Evolutionary conservation across 306 rosid genomes (phyloP).

Genomic region (Fragaria ananassa): DNA sequence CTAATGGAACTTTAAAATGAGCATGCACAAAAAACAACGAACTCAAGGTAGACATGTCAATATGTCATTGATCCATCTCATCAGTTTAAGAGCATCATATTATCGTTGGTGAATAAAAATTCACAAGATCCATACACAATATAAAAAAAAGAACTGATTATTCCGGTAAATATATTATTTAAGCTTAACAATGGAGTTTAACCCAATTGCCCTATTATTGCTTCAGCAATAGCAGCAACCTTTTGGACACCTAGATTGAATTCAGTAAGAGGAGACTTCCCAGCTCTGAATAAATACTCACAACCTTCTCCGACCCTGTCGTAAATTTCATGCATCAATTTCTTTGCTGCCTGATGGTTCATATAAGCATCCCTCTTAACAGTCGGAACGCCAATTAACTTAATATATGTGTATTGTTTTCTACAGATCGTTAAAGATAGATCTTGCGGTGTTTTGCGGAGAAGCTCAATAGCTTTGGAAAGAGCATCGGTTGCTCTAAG

Average conservation of each 20-base stretch:
- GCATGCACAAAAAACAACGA: too few species aligned
- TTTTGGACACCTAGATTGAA: neutral
- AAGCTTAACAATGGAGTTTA: neutral
- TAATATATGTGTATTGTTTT: neutral
- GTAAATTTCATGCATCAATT: neutral
- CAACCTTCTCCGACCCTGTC: neutral
- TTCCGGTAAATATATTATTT: too few species aligned
- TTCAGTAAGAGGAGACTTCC: neutral
- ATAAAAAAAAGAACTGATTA: too few species aligned
- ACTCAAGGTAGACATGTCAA: too few species aligned
- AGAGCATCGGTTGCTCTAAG: neutral
- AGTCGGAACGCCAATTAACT: neutral
- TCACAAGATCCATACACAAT: too few species aligned
- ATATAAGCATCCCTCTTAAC: neutral
- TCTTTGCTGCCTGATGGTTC: neutral
- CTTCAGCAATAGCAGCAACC: neutral
- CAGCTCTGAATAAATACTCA: neutral
- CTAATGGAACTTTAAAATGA: too few species aligned
- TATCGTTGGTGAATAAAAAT: too few species aligned
- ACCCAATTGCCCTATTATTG: neutral
- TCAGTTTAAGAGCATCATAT: too few species aligned
- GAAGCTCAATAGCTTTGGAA: neutral
- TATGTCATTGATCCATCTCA: too few species aligned
- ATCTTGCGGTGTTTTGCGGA: neutral
- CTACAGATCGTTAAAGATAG: neutral